Evolutionary conservation across 495 filamentous ascomycete species (phyloP), one percentile per base, ranked within the genome.

Genomic region (Rhizodiscina lignyota): DNA sequence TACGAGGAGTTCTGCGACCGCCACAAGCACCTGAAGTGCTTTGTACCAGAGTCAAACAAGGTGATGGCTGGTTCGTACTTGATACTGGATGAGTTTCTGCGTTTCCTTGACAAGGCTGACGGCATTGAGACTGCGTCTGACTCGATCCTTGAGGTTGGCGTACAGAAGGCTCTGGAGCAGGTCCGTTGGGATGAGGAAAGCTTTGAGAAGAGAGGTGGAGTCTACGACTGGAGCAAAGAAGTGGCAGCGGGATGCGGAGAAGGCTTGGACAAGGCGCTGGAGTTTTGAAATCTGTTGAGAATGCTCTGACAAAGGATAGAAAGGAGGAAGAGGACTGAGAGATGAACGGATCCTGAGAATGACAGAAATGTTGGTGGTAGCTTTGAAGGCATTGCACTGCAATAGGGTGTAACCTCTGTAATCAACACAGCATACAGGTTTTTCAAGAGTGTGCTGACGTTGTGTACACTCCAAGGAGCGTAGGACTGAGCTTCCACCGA

Each of bases 41-140:
- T 67, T 30, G 53, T 68, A 4, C 60, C 63, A 0, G 67, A 74
- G 47, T 44, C 55, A 8, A 74, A 72, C 32, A 49, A 51, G 0
- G 28, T 70, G 13, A 73, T 74, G 68, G 59, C 52, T 16, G 62
- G 53, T 16, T 60, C 53, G 18, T 69, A 67, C 44, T 53, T 72
- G 2, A 52, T 72, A 35, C 42, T 73, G 6, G 67, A 73, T 31
- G 70, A 73, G 45, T 66, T 61, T 40, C 43, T 72, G 47, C 52
- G 68, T 10, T 72, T 73, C 39, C 41, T 73, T 11, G 66, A 46
- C 34, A 62, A 63, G 32, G 55, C 55, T 3, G 44, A 42, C 11
- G 49, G 53, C 6, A 17, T 18, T n/a, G 21, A 22, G 1, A 57
- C 49, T 17, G 56, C 58, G 39, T 60, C 57, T 17, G 36, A 39